Conservation (phyloP, 2,329 filamentous ascomycete species). For the Pseudogymnoascus sp. region DNA sequence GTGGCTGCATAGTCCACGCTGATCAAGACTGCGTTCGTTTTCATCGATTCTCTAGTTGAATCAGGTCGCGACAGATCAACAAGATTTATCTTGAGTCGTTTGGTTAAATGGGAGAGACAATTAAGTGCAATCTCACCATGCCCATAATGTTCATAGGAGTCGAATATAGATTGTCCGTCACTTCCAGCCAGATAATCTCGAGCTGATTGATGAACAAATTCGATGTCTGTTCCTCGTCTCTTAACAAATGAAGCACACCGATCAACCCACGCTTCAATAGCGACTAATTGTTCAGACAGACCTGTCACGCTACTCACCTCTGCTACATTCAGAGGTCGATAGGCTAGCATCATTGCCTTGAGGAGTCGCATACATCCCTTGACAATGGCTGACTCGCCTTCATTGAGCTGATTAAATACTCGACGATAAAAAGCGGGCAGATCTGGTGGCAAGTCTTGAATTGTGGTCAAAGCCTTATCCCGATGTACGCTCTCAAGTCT, state of each 20-base stretch:
- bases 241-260: slow-evolving; percentile 25
- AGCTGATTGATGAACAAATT: slow-evolving; percentile 27
- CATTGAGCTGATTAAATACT: slow-evolving; percentile 19
- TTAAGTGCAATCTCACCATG: slow-evolving; percentile 18
- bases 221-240: slow-evolving; percentile 18
- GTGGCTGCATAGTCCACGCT: slow-evolving; percentile 23
- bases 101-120: slow-evolving; percentile 22
- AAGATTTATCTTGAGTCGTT: slow-evolving; percentile 23
- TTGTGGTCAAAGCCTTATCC: slow-evolving; percentile 14
- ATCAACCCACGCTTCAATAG: slow-evolving; percentile 15
- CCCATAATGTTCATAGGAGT: slow-evolving; percentile 15
- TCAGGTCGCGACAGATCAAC: slow-evolving; percentile 19
- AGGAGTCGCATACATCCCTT: slow-evolving; percentile 21
- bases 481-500: slow-evolving; percentile 16
- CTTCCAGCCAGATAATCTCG: slow-evolving; percentile 23
- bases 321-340: slow-evolving; percentile 21
- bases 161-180: slow-evolving; percentile 18
- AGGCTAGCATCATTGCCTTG: slow-evolving; percentile 22
- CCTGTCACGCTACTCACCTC: slow-evolving; percentile 23
- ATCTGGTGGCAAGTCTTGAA: slow-evolving; percentile 21
- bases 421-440: slow-evolving; percentile 23
- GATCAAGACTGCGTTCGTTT: slow-evolving; percentile 11
- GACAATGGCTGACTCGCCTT: slow-evolving; percentile 15
- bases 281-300: slow-evolving; percentile 13
- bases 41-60: slow-evolving; percentile 18